These are phyloP conservation scores for Daldinia sp. DNA, from an alignment of 2,329 filamentous ascomycete genomes.

Conservation along the genomic window DNA sequence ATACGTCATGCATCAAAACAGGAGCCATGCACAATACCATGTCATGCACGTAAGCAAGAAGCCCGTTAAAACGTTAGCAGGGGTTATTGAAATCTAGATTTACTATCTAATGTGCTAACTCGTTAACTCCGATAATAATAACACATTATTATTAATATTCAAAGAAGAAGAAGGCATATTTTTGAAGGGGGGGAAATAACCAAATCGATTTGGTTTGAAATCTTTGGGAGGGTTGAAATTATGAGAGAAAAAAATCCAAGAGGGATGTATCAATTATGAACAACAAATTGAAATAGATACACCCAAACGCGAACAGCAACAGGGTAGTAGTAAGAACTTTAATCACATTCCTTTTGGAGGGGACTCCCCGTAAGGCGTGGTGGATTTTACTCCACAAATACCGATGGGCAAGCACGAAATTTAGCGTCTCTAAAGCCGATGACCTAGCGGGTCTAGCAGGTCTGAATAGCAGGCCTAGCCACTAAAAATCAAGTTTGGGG, in stretches of 20 bases:
- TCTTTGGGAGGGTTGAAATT: too few species aligned
- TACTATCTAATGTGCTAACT: too few species aligned
- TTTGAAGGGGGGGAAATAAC: too few species aligned
- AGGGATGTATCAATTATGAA: too few species aligned
- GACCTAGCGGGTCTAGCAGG: too few species aligned
- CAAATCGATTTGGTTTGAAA: too few species aligned
- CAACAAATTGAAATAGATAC: background rate
- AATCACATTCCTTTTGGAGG: background rate
- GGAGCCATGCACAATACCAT: background rate
- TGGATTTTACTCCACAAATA: background rate
- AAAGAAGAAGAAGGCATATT: too few species aligned
- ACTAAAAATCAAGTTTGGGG: background rate
- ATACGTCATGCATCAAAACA: slow-evolving; percentile 19
- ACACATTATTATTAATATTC: too few species aligned
- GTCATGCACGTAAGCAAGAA: background rate
- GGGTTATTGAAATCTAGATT: too few species aligned
- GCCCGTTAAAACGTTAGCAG: background rate
- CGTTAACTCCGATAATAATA: too few species aligned
- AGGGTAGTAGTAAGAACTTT: background rate
- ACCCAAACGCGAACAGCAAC: background rate
- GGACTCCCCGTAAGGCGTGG: background rate
- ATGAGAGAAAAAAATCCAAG: too few species aligned
- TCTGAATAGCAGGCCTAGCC: too few species aligned
- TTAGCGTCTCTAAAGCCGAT: background rate
- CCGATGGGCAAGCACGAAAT: slow-evolving; percentile 3